Base-by-base conservation (phyloP, 305 asterid genomes). In the Rubia tinctorum region DNA sequence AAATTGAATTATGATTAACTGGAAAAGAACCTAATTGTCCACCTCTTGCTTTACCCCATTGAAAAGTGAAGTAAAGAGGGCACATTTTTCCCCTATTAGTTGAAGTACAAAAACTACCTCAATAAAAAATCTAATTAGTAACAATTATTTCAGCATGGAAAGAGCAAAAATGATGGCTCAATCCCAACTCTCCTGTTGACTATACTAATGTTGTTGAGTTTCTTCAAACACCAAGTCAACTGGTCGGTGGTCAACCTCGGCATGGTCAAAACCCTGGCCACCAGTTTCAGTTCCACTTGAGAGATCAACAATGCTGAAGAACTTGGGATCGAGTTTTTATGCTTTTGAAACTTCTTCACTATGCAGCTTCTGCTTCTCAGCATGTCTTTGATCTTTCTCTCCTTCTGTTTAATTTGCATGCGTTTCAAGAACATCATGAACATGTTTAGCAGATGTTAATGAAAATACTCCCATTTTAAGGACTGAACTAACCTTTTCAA, bases 141-240 rank as follows among this genome's bases (percentile, higher is more conserved):
- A 30, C 34, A 30, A 17, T 6, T 17, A 53, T 82, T 45, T 78
- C 73, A 93, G 77, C 92, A 87, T 20, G 98, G 98, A 60, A 93
- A 91, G 77, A 91, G 96, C 70, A 81, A 82, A 82, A 91, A 91
- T 53, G 82, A 83, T 12, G 89, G 84, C 71, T 91, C 97, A 45
- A 89, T 78, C 43, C 71, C 76, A 72, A 89, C 80, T 81, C 80
- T 87, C 76, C 86, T 82, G 66, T 83, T 82, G 59, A 77, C 84
- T 82, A 89, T 80, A 79, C 72, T 84, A 20, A 93, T 85, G 82
- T 79, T 82, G 76, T 78, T 68, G 65, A 93, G 83, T 78, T 93
- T 93, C 55, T 79, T 82, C 69, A 77, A 82, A 80, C 98, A 93
- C 98, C 98, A 93, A 1, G 86, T 39, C 67, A 91, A 45, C 43